Evolutionary conservation across 441 rosid species (phyloP).

Genomic region (Bocquillonia castaneifolia): DNA sequence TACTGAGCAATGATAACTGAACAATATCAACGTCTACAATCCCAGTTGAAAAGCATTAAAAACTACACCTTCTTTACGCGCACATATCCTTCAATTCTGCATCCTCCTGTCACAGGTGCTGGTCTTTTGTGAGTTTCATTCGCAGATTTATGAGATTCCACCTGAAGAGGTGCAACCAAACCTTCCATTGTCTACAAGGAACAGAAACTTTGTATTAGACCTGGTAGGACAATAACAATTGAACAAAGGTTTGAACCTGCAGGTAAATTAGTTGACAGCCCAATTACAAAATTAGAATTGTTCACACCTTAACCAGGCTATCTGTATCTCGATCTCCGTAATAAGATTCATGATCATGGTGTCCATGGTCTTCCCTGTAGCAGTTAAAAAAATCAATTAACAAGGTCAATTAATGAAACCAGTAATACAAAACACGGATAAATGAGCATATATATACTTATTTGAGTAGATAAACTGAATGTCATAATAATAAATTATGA

Average conservation of each 20-base stretch:
- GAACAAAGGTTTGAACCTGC: slow-evolving; percentile 7
- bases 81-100: slow-evolving; percentile 94
- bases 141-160: slow-evolving; percentile 51
- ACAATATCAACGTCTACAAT: neutral
- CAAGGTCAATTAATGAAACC: slow-evolving; percentile 8
- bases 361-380: slow-evolving; percentile 90
- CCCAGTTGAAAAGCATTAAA: neutral
- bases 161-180: slow-evolving; percentile 61
- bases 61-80: slow-evolving; percentile 87
- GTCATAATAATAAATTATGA: neutral
- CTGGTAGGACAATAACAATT: neutral
- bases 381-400: slow-evolving; percentile 13
- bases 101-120: slow-evolving; percentile 91
- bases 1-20: neutral
- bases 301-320: slow-evolving; percentile 71
- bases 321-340: slow-evolving; percentile 98
- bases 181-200: slow-evolving; percentile 66
- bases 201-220: slow-evolving; percentile 24
- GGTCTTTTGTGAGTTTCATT: slow-evolving; percentile 53
- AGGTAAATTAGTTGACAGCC: neutral
- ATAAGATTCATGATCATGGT: slow-evolving; percentile 97
- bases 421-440: neutral
- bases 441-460: no score
- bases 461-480: no score
- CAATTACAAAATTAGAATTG: neutral